Base-by-base conservation (phyloP, 352 stramenopile genomes). In the Globisporangium splendens region DNA sequence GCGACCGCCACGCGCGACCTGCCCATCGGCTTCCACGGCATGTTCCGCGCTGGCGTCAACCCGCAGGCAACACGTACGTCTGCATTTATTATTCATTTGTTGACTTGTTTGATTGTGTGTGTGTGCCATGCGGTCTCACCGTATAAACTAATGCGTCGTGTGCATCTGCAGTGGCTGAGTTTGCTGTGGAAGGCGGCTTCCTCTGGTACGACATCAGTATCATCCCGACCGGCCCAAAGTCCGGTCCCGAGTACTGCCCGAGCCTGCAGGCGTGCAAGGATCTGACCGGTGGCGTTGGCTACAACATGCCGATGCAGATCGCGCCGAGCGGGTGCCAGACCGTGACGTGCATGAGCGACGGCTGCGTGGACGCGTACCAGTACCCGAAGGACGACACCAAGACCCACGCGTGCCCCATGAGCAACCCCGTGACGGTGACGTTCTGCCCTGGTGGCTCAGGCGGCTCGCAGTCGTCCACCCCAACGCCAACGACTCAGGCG, bases 151-250 rank as follows among this genome's bases (percentile, higher is more conserved):
- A 12, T 68, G 61, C 28, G 5, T 5, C 2, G 5, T 31, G 5
- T 5, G 8, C 28, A 4, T 24, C 46, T 41, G 38, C 51, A 78
- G 70, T 83, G 58, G 70, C 67, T 14, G 73, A 83, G 54, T 74
- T 83, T 38, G 62, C 68, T 7, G 54, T 79, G 17, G 68, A 52
- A 0, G 67, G 60, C 35, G 65, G 59, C 42, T 68, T 61, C 24
- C 56, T 63, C 38, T 83, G 73, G 70, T 83, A 79, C 50, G 73
- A 83, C 63, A 75, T 83, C 38, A 79, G 73, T 47, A 78, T 76
- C 54, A 75, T 83, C 56, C 66, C 70, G 13, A 75, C 77, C n/a
- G 59, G 75, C 4, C 56, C 68, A 17, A 64, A 53, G 35, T 51
- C 18, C 33, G 61, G 65, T 31, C 73, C 75, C 46, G 68, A 50